phyloP scores from a whole-genome alignment of 2,329 filamentous ascomycete genomes.

The Cercospora canescens region DNA sequence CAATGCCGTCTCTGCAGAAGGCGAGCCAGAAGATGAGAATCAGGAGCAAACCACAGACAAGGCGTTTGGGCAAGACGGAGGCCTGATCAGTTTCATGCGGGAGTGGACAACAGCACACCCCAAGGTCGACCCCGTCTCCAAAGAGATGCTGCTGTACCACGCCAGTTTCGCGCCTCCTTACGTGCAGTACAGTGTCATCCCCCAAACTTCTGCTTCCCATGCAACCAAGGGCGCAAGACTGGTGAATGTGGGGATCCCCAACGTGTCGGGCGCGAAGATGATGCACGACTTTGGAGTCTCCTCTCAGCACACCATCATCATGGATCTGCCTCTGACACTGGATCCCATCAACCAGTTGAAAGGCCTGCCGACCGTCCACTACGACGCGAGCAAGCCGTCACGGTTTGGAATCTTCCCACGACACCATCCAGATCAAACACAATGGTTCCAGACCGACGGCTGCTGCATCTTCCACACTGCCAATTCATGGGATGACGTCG shows the following conservation, averaged over 20 bases:
- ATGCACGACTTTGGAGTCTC: slow-evolving; percentile 78
- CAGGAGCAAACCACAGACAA: slow-evolving; percentile 9
- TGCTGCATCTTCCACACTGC: slow-evolving; percentile 73
- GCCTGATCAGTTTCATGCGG: slow-evolving; percentile 61
- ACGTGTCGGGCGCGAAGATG: slow-evolving; percentile 65
- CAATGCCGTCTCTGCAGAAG: slow-evolving; percentile 59
- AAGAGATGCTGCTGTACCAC: slow-evolving; percentile 68
- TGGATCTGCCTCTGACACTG: slow-evolving; percentile 67
- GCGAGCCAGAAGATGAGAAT: slow-evolving; percentile 42
- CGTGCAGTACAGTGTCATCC: slow-evolving; percentile 65
- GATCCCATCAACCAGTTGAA: slow-evolving; percentile 62
- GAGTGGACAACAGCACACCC: slow-evolving; percentile 73
- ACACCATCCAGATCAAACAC: slow-evolving; percentile 55
- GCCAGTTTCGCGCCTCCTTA: slow-evolving; percentile 65
- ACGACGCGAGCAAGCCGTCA: slow-evolving; percentile 57
- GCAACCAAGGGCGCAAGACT: slow-evolving; percentile 22
- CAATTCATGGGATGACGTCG: slow-evolving; percentile 64
- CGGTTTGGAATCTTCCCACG: slow-evolving; percentile 70
- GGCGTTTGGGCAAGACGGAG: slow-evolving; percentile 38
- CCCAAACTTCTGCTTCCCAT: slow-evolving; percentile 25
- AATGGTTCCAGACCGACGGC: slow-evolving; percentile 67
- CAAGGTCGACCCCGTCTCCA: slow-evolving; percentile 63
- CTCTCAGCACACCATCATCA: slow-evolving; percentile 61
- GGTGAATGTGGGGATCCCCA: slow-evolving; percentile 60
- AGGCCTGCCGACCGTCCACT: slow-evolving; percentile 59